Evolutionary conservation across 1,284 basidiomycete genomes (phyloP).

Genomic region (Ganoderma sp.): DNA sequence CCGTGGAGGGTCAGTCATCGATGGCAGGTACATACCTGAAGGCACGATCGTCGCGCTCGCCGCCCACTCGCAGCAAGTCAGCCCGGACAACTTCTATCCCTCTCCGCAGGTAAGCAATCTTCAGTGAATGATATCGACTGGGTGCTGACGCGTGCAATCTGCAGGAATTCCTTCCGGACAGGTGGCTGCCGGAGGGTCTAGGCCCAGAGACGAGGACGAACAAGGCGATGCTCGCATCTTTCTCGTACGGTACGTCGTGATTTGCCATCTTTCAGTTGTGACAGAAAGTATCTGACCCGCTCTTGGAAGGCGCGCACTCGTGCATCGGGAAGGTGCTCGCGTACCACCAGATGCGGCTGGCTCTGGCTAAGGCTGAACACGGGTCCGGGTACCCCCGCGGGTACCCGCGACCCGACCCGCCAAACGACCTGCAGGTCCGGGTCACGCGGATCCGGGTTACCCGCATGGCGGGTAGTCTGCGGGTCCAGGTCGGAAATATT

Average conservation of each 20-base stretch:
- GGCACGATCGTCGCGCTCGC: constrained; percentile 37
- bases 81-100: constrained; percentile 36
- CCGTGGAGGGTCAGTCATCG: constrained; percentile 28
- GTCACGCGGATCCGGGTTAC: no score
- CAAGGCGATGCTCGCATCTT: constrained; percentile 31
- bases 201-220: constrained; percentile 25
- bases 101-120: constrained; percentile 23
- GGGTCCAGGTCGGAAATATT: no score
- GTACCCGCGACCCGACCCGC: no score
- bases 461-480: no score
- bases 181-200: constrained; percentile 33
- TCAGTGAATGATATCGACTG: background rate
- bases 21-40: constrained; percentile 35
- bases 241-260: constrained; percentile 30
- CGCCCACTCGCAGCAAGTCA: constrained; percentile 35
- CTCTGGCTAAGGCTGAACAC: no score
- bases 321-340: constrained; percentile 34
- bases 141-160: background rate
- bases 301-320: constrained; percentile 6
- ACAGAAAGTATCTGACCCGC: background rate
- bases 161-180: constrained; percentile 35
- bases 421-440: no score
- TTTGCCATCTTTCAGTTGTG: background rate
- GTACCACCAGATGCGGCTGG: constrained; percentile 34
- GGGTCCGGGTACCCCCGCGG: no score